Base-by-base conservation (phyloP, 768 basidiomycete species). In the Boletus rubescentipes region DNA sequence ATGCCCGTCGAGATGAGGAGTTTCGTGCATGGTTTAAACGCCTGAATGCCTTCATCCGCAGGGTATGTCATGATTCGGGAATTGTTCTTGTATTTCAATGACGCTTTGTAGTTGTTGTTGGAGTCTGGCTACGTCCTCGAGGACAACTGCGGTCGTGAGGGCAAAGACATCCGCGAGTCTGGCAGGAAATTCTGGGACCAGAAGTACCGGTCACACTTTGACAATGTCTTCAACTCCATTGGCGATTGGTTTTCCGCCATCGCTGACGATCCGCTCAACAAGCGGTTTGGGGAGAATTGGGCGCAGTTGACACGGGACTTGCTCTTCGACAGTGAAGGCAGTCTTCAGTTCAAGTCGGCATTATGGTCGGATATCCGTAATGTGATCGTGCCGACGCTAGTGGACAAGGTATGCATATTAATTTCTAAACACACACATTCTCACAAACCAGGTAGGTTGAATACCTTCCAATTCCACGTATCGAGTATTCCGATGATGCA, bases 401-500 rank as follows among this genome's bases (percentile, higher is more conserved):
- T 94, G 61, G 79, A 88, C 35, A 79, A 88, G 74, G 85, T 93
- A 59, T 49, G 79, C 35, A 56, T 30, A 26, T 38, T 2, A 2
- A 53, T 44, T 26, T 29, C 15, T 38, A 21, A 48, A 10, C 49
- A 9, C 23, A 14, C 14, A 41, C 32, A 35, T 14, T 12, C 43
- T 57, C 15, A 53, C 39, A 30, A 4, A 30, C 23, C 21, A 34
- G 23, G 3, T 26, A 89, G 83, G 76, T 88, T 46, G 87, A 87
- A 20, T 88, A 91, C 62, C 67, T 95, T 50, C 93, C 93, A 8
- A 95, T 98, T 59, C 96, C 96, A 0, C 87, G 93, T 34, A 84
- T 94, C 67, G 95, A 97, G 72, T 98, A 97, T 74, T 87, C 89
- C 34, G 93, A 96, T 71, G 87, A 92, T 47, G 66, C 78, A 7